phyloP scores from a whole-genome alignment of 305 asterid species.

The Solanum hybrid region DNA sequence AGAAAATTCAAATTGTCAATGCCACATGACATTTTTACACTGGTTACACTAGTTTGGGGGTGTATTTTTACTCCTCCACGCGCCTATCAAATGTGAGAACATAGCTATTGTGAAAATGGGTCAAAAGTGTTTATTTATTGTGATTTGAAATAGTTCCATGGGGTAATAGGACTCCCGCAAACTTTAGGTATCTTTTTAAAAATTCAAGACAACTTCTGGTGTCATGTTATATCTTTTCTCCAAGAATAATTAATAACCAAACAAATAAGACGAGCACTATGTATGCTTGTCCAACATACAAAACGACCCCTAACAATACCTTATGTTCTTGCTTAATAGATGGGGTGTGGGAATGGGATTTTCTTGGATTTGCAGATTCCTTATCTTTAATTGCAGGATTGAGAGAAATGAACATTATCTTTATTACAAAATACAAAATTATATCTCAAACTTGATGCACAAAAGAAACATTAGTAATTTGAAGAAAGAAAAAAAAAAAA shows the following conservation, averaged over 20 bases:
- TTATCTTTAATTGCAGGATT: background rate
- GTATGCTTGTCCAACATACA: background rate
- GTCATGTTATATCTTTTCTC: too few species aligned
- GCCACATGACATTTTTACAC: too few species aligned
- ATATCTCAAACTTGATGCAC: background rate
- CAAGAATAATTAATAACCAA: background rate
- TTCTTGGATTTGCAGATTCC: background rate
- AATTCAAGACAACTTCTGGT: too few species aligned
- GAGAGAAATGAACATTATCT: background rate
- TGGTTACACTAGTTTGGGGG: too few species aligned
- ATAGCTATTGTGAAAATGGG: too few species aligned
- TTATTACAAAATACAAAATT: background rate
- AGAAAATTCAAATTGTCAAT: too few species aligned
- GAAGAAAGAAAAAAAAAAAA: background rate
- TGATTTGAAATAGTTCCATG: too few species aligned
- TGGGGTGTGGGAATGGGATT: background rate
- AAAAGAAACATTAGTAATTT: background rate
- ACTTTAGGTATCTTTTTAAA: too few species aligned
- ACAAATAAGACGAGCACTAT: background rate
- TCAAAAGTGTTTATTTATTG: too few species aligned
- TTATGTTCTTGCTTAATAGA: background rate
- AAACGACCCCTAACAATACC: background rate
- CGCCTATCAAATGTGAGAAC: too few species aligned
- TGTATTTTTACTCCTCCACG: too few species aligned
- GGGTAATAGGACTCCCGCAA: too few species aligned